Percentiles rank a stretch among this genome's conserved stretches.
Evolutionary conservation across 148 eudicot genomes (phyloP).

Genomic region (Diospyros kaki): DNA sequence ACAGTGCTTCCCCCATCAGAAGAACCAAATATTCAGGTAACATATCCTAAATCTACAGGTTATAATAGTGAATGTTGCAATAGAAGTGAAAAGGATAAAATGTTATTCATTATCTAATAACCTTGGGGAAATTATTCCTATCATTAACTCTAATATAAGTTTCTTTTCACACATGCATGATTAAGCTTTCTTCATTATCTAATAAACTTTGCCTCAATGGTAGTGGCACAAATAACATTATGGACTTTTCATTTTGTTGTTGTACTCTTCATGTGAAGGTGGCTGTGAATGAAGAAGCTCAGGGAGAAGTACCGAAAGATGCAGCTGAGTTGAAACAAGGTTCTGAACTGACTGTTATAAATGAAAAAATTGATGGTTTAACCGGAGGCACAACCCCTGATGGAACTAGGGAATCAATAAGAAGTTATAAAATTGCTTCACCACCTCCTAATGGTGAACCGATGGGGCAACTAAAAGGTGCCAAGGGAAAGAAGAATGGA

Average conservation of each 20-base stretch:
- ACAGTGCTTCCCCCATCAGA: constrained; percentile 50
- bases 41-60: constrained; percentile 12
- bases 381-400: not conserved
- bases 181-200: not conserved
- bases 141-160: constrained; percentile 9
- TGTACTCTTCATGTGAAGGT: not conserved
- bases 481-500: constrained; percentile 6
- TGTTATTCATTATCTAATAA: not conserved
- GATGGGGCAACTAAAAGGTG: constrained; percentile 7
- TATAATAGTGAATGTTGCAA: not conserved
- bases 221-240: not conserved
- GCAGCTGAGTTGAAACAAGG: not conserved
- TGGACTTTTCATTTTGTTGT: not conserved
- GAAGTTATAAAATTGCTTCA: not conserved
- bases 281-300: constrained; percentile 3
- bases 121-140: not conserved
- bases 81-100: not conserved
- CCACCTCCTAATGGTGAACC: constrained; percentile 3
- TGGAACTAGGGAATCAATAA: not conserved
- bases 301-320: constrained; percentile 1
- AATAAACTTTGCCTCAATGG: not conserved
- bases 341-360: not conserved
- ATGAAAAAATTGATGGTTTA: not conserved
- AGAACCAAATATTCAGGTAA: constrained; percentile 23
- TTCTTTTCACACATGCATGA: not conserved